Evolutionary conservation across 805 yeast species (phyloP), one percentile per base, ranked within the genome.

Genomic region (Candida gorgasii): DNA sequence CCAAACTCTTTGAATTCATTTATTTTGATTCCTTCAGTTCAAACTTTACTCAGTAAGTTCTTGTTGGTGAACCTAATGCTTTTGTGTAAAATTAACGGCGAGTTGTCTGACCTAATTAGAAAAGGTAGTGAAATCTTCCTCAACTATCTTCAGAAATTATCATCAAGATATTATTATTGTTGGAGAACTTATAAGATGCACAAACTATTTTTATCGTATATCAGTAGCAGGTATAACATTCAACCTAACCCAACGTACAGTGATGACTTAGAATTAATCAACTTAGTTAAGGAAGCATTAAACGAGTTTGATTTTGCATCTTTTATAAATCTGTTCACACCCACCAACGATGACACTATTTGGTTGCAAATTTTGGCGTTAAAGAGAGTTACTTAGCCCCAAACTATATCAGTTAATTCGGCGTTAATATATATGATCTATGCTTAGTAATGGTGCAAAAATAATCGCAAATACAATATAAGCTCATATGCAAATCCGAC

Each of bases 1-100:
- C 14, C 9, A 14, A 34, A n/a, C 12, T 40, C 43, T 4, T 7
- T 40, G 9, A 34, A 40, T 16, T 16, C 16, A 8, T 29, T 40
- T 8, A 9, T 45, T 19, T 35, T 38, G 23, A 14, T 20, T 4
- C 75, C 68, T 38, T 40, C 46, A 16, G 42, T 63, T 15, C 70
- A 65, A 49, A 50, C 55, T 35, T 52, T 63, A 19, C 58, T 72
- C 45, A 79, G 73, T 50, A 72, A 65, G 47, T 50, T 64, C 3
- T 55, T 65, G 19, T 69, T 55, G 32, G 35, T 57, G 5, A 50
- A 51, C 30, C 35, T 59, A 18, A 47, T 57, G n/a, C 30, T 51
- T 27, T 44, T 57, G 22, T 24, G 37, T 14, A 35, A 17, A 24
- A 31, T 42, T 8, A 9, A 16, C 2, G 42, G 44, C 3, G 36